Evolutionary conservation across 225 moss, liverwort and hornwort genomes (phyloP).

Genomic region (Pseudoscleropodium purum): DNA sequence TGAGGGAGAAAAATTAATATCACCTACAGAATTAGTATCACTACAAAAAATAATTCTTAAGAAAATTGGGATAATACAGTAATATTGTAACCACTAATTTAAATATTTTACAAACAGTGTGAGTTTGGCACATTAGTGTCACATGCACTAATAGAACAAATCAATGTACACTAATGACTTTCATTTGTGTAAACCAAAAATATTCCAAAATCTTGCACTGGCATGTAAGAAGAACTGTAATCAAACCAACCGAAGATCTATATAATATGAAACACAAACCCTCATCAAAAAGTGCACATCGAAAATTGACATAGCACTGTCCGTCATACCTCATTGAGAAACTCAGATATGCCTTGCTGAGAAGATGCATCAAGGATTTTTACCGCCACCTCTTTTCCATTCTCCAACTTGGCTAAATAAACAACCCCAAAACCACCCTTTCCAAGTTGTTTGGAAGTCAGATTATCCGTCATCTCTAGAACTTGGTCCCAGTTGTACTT

Average conservation of each 20-base stretch:
- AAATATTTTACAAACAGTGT: background rate
- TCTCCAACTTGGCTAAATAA: constrained; percentile 37
- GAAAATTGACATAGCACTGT: background rate
- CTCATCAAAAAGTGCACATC: background rate
- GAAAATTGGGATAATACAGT: background rate
- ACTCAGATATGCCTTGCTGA: constrained; percentile 42
- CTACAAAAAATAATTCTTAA: background rate
- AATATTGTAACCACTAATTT: background rate
- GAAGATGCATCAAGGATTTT: constrained; percentile 40
- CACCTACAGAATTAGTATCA: background rate
- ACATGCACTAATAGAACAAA: background rate
- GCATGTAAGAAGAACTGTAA: background rate
- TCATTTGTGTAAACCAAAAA: background rate
- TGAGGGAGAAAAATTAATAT: background rate
- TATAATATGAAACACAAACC: background rate
- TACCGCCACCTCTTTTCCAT: constrained; percentile 50
- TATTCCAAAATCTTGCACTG: background rate
- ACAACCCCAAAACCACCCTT: constrained; percentile 30
- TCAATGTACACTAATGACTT: background rate
- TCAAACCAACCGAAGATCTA: background rate
- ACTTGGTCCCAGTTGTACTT: constrained; percentile 27
- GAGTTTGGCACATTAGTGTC: background rate
- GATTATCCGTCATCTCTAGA: constrained; percentile 13
- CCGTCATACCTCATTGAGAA: constrained; percentile 47
- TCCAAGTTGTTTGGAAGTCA: constrained; percentile 17